Base-by-base conservation (phyloP, 306 rosid species). In the Cucurbita pepo region DNA sequence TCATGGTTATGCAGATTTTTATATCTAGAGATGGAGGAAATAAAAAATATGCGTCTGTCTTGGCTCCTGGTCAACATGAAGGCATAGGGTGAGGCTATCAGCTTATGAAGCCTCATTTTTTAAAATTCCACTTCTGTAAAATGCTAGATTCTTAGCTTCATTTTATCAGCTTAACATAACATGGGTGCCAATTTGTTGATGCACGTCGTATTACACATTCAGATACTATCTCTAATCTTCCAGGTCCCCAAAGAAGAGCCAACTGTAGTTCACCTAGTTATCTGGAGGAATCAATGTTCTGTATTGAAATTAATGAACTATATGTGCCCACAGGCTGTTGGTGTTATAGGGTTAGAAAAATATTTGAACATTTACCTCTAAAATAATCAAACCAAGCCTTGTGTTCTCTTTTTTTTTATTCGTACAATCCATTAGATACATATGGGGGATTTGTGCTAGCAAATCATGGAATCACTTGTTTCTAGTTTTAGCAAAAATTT, bases 41-140 rank as follows among this genome's bases (percentile, higher is more conserved):
- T 81, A 94, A 89, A 84, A 86, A 77, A 5, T 90, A 78, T 81
- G 95, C 98, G 11, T 90, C 98, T 9, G 98, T 94, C 80, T 83
- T 94, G 95, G 97, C 96, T 80, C 98, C 97, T 54, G 98, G 98
- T 50, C 98, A 94, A 86, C 98, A 94, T 74, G 98, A 94, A 76
- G 97, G 92, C 77, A 53, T 94, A 79, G 85, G 97, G 98, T 94
- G 88, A 90, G 97, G 56, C 15, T 13, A 48, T 45, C 43, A 25
- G 56, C 73, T 67, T 66, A 66, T 66, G 72, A 10, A 47, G 19
- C 21, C 72, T 66, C 36, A 21, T 66, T 45, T 66, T 66, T 66
- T 11, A 16, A 22, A 66, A 67, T 25, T 21, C 12, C 43, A 6
- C 41, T 48, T 48, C n/a, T 67, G 40, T 22, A 10, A 22, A 67